These are phyloP conservation scores for Elsinoe ampelina DNA, from an alignment of 2,329 filamentous ascomycete species.

Conservation along the genomic window DNA sequence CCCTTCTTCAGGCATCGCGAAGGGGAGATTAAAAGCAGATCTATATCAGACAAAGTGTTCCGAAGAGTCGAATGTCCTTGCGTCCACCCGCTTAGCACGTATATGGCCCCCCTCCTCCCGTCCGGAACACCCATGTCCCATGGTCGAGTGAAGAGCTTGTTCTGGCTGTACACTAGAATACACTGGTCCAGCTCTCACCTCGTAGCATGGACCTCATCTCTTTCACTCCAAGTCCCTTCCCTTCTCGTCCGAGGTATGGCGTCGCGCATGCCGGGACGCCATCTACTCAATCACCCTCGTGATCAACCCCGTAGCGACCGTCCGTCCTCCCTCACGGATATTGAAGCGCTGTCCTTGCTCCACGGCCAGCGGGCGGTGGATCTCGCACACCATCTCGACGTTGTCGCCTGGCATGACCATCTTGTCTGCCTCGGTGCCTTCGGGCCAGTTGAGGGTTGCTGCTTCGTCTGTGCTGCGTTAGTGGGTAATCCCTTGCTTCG, in stretches of 20 bases:
- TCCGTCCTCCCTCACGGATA: conserved; percentile 86
- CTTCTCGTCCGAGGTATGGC: neutral
- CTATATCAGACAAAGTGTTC: neutral
- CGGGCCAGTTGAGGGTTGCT: conserved; percentile 75
- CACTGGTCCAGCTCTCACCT: neutral
- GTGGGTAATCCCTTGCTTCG: neutral
- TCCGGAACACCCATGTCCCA: neutral
- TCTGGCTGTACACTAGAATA: conserved; percentile 12
- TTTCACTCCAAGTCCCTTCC: neutral
- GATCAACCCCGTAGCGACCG: conserved; percentile 33
- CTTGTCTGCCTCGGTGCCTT: conserved; percentile 68
- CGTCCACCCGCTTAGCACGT: neutral
- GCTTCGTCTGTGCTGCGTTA: conserved; percentile 44
- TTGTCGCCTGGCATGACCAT: conserved; percentile 98
- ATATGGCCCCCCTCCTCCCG: neutral
- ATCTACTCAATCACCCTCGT: conserved; percentile 30
- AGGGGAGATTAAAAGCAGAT: neutral
- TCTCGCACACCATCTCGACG: conserved; percentile 87
- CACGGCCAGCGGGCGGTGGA: conserved; percentile 76
- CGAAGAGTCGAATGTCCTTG: too few species aligned
- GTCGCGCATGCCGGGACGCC: too few species aligned
- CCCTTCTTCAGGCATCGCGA: neutral
- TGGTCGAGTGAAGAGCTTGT: conserved; percentile 5
- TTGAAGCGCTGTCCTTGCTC: conserved; percentile 95
- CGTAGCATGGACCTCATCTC: neutral